Percentiles rank a stretch among this genome's conserved stretches.
Conservation (phyloP, 192 early-diverging fungal species). For the Kickxella alabastrina region DNA sequence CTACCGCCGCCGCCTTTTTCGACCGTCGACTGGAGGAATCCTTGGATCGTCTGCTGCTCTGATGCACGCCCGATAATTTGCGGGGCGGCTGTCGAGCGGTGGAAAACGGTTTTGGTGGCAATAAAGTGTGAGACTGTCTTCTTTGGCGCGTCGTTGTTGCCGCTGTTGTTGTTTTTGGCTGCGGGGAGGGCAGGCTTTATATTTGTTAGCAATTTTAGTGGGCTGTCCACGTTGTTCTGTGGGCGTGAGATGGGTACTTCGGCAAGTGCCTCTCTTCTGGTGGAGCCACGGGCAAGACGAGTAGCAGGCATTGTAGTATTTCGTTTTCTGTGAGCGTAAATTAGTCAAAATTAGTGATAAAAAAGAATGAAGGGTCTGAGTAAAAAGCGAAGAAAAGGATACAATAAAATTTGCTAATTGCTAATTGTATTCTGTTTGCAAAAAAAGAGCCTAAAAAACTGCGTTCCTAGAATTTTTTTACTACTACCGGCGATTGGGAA, state of each 20-base stretch:
- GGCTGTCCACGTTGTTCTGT: background rate
- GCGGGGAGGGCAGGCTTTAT: slow-evolving; percentile 34
- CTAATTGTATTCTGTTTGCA: no score
- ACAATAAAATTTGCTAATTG: no score
- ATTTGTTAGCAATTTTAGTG: background rate
- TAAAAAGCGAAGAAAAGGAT: no score
- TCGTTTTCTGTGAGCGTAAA: no score
- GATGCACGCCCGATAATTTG: slow-evolving; percentile 45
- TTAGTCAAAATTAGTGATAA: no score
- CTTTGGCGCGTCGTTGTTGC: no score
- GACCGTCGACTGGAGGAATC: slow-evolving; percentile 32
- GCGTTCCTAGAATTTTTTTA: no score
- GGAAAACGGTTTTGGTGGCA: slow-evolving; percentile 30
- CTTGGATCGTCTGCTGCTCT: slow-evolving; percentile 33
- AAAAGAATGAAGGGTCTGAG: background rate
- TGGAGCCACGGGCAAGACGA: slow-evolving; percentile 18
- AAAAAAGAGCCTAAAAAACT: no score
- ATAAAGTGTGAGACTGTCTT: slow-evolving; percentile 20
- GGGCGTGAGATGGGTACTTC: slow-evolving; percentile 31
- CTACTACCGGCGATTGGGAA: no score
- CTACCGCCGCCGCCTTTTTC: slow-evolving; percentile 51
- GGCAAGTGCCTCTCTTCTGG: slow-evolving; percentile 24
- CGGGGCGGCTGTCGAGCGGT: slow-evolving; percentile 43
- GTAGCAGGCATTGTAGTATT: slow-evolving; percentile 48
- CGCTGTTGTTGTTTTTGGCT: slow-evolving; percentile 24